Evolutionary conservation across 805 yeast genomes (phyloP), one percentile per base, ranked within the genome.

Genomic region (Candida vaughaniae): DNA sequence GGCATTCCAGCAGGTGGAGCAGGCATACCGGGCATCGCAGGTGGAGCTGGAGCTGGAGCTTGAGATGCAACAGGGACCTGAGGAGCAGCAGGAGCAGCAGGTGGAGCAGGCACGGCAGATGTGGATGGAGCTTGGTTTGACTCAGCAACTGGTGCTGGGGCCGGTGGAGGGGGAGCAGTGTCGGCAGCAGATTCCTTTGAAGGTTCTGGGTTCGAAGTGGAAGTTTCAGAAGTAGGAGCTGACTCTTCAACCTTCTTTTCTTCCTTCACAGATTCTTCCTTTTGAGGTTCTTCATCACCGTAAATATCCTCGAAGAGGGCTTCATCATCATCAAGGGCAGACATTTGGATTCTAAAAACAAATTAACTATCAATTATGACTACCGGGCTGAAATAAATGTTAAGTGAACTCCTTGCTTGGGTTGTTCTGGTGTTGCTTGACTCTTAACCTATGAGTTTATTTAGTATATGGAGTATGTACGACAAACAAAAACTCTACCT

Each of bases 271-370:
- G 16, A 16, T 29, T 26, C 29, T 14, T 33, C 32, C 26, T 31
- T 38, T 16, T n/a, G 25, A 4, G 22, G 25, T 18, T 31, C 16
- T 15, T 38, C 41, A 29, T 39, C 47, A 16, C 47, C 49, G 27
- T 90, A 90, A 65, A 90, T 86, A 60, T 90, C 96, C 65, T 89
- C 95, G 63, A 90, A 90, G 60, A 85, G 82, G 53, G 87, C 91
- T 61, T 89, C 96, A 65, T 90, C 97, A 67, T 89, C 96, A 65
- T 88, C 95, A 43, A 83, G 76, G 31, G 49, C 43, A 25, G 65
- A 60, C 65, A 60, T 60, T 41, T 12, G n/a, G n/a, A n/a, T n/a
- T n/a, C n/a, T n/a, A n/a, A n/a, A n/a, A n/a, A n/a, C n/a, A n/a
- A n/a, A n/a, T n/a, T n/a, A n/a, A n/a, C n/a, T n/a, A n/a, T n/a